A percentile compares a stretch with the other conserved stretches of the same genome.
phyloP scores from a whole-genome alignment of 345 rosid genomes.

The Murraya koenigii region DNA sequence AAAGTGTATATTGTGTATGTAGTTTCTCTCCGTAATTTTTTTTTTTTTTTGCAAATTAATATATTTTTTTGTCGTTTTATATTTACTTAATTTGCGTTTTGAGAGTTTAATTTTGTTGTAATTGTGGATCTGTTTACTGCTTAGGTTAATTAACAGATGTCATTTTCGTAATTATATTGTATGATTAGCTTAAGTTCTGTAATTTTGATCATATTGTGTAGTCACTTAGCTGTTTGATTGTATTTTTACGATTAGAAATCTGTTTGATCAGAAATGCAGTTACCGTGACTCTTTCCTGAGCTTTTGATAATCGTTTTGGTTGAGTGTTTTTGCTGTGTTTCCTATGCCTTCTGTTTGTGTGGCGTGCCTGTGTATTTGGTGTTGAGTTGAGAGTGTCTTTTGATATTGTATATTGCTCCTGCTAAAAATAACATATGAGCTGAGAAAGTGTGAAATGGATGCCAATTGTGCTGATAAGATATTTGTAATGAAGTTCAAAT shows the following conservation, averaged over 20 bases:
- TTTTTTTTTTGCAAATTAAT: background rate
- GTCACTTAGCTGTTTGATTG: background rate
- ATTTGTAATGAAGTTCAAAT: background rate
- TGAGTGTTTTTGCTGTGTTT: background rate
- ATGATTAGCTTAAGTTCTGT: background rate
- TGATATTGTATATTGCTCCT: background rate
- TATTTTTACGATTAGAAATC: background rate
- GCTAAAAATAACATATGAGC: background rate
- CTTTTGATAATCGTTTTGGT: background rate
- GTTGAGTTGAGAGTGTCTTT: background rate
- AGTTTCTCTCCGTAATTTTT: background rate
- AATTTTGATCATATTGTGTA: background rate
- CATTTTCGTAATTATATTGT: background rate
- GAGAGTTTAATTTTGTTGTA: background rate
- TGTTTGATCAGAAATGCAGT: constrained; percentile 13
- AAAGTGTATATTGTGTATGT: constrained; percentile 82
- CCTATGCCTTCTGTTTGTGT: background rate
- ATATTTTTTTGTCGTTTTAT: background rate
- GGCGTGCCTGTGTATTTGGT: background rate
- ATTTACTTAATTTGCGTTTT: background rate
- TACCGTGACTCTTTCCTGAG: background rate
- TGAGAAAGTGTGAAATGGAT: background rate
- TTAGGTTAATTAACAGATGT: background rate
- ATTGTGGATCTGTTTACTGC: constrained; percentile 1
- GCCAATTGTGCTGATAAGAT: background rate